Base-by-base conservation (phyloP, 345 rosid genomes). In the Nasturtium officinale region DNA sequence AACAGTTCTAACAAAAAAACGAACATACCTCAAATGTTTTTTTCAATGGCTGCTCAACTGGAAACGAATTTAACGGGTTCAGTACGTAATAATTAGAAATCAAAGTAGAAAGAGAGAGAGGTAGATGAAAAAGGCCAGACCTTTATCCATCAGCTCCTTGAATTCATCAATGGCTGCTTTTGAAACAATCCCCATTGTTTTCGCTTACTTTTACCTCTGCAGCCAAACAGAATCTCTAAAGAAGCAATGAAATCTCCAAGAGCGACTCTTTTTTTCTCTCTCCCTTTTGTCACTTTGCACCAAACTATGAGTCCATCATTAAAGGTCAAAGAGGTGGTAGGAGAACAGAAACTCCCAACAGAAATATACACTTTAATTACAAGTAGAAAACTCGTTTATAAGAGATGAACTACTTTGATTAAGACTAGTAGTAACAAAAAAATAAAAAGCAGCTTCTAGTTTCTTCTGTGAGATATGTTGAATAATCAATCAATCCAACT, bases 31-130 rank as follows among this genome's bases (percentile, higher is more conserved):
- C 74, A 65, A 82, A 89, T 50, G 89, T 80, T 47, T 40, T 50
- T 89, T 84, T 87, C 69, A 86, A 58, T 29, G 87, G 59, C 77
- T 87, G 91, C 80, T 88, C 94, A 33, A 84, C 97, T 87, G 83
- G 35, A 60, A 67, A 67, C 21, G 1, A 61, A 69, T 18, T 38
- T 50, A 75, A 32, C 26, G 29, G 67, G 32, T 28, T 77, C 10
- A 77, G 30, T 59, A 63, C 26, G 47, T 61, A 0, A 13, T 56
- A 29, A 20, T 38, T 69, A 52, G 20, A 15, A 59, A 78, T 43
- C 82, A 67, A 52, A 63, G 28, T 23, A 59, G 25, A 53, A 76
- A 79, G 76, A 37, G 62, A 69, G 46, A 45, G 51, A 73, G 11
- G 28, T 16, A 61, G 65, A 63, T 26, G 65, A 62, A 79, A 80